Percentiles rank a stretch among this genome's conserved stretches.
Evolutionary conservation across 2,329 filamentous ascomycete genomes (phyloP).

Genomic region (Colletotrichum sansevieriae): DNA sequence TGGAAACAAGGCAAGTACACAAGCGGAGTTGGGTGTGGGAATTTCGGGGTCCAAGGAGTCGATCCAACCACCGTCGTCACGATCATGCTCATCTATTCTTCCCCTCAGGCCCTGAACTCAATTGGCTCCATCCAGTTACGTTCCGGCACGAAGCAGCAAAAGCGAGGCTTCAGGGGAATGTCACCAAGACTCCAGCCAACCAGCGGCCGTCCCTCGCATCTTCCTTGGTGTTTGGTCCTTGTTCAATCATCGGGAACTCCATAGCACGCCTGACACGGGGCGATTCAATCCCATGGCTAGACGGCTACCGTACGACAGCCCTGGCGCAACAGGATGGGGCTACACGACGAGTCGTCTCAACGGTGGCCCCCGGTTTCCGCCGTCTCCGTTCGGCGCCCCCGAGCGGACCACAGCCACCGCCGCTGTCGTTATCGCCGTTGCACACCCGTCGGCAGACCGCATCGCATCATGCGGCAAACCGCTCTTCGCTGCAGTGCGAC

Average conservation of each 20-base stretch:
- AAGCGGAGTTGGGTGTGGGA: slow-evolving; percentile 5
- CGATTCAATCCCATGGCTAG: not conserved
- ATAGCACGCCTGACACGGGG: not conserved
- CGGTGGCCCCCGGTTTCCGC: slow-evolving; percentile 14
- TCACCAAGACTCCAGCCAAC: slow-evolving; percentile 1
- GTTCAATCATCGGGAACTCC: slow-evolving; percentile 15
- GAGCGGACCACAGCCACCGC: slow-evolving; percentile 9
- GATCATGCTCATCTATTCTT: not conserved
- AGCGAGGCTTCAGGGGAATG: slow-evolving; percentile 22
- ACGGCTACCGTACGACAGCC: no score
- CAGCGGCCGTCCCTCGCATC: slow-evolving; percentile 5
- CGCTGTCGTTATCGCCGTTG: slow-evolving; percentile 12
- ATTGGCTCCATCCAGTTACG: slow-evolving; percentile 3
- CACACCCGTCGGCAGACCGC: slow-evolving; percentile 26
- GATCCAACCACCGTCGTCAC: slow-evolving; percentile 19
- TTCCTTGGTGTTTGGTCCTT: slow-evolving; percentile 11
- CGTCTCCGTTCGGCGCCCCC: slow-evolving; percentile 35
- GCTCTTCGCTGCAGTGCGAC: slow-evolving; percentile 18
- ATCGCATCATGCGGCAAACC: not conserved
- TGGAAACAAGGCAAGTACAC: slow-evolving; percentile 4
- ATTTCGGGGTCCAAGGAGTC: slow-evolving; percentile 8
- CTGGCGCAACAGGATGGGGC: no score
- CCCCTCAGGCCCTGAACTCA: slow-evolving; percentile 8
- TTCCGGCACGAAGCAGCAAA: slow-evolving; percentile 15
- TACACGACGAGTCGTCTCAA: slow-evolving; percentile 11